Base-by-base conservation (phyloP, 179 eudicot species). In the Sideroxylon spinosum region DNA sequence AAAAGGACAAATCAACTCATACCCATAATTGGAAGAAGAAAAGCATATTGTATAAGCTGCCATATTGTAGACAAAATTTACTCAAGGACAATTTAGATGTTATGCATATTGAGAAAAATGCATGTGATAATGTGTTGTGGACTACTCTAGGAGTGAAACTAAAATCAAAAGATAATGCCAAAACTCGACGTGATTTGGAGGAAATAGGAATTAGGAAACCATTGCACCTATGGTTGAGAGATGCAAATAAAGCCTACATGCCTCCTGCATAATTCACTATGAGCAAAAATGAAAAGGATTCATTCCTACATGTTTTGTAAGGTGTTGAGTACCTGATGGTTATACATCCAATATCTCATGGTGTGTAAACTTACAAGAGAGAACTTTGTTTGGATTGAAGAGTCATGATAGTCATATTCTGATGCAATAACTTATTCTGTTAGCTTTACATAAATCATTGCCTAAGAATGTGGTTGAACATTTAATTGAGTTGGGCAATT, bases 101-200 rank as follows among this genome's bases (percentile, higher is more conserved):
- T 22, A 63, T 64, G 71, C 78, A 76, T 20, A 63, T 64, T 62
- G 78, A 76, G 20, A 76, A 26, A 46, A 76, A 76, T 48, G 71
- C 63, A 16, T 62, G 60, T 23, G 60, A 76, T 17, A 62, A 49
- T 62, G 26, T 75, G 7, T 28, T 75, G 10, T 0, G 19, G 19
- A 60, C 69, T 7, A 4, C 61, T 5, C 6, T 62, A n/a, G 32
- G 29, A 60, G 1, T 32, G 6, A 28, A 74, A 23, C 66, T 28
- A 29, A 74, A 74, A 49, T 5, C 49, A 1, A 57, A 55, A 14
- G 66, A 74, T 53, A 26, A 29, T 37, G 5, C 23, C 3, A 74
- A 56, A 26, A 25, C 65, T 56, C 78, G 69, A 3, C 22, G 9
- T 4, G 32, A 75, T 48, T 46, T 75, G 10, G 7, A 37, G 28